Base-by-base conservation (phyloP, 306 rosid species). In the Vigna mungo region DNA sequence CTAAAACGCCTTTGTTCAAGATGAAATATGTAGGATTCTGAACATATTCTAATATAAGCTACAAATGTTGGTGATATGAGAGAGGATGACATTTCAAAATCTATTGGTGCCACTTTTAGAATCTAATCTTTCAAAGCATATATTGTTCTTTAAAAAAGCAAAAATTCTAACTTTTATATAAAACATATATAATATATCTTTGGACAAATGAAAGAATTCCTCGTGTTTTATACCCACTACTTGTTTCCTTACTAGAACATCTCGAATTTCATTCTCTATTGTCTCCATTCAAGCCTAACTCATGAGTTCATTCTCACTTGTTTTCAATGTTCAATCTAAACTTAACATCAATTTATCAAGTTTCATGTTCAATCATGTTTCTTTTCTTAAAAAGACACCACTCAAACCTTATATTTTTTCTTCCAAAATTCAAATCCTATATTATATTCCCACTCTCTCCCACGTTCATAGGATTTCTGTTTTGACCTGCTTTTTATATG, bases 401-500 rank as follows among this genome's bases (percentile, higher is more conserved):
- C 43, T 60, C 12, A 14, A n/a, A 2, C 10, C 4, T 56, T 58
- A 0, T 3, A 4, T 27, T 21, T 30, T 6, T 12, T 4, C 1
- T 15, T 15, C 13, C 15, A 30, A 34, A 71, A 51, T 71, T 71
- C 18, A 52, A 71, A 70, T 30, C 48, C 48, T 51, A 5, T 20
- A 66, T 66, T 66, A 43, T 43, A 66, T 41, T 66, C 54, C 54
- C 32, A 43, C 36, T 66, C 36, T 21, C 6, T 21, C 71, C 34
- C 71, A 66, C 54, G 49, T 65, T 66, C 3, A 66, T 41, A 12
- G 72, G 54, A 14, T 65, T 64, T 64, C 21, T 2, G 41, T 27
- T 27, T 64, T 64, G 72, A 67, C 39, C 54, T 66, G 30, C 53
- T 44, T 67, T 67, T 66, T 58, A 49, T 4, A 49, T 13, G 49